Percentiles rank a stretch among this genome's conserved stretches.
phyloP scores from a whole-genome alignment of 305 asterid species.

The Fraxinus albicans region DNA sequence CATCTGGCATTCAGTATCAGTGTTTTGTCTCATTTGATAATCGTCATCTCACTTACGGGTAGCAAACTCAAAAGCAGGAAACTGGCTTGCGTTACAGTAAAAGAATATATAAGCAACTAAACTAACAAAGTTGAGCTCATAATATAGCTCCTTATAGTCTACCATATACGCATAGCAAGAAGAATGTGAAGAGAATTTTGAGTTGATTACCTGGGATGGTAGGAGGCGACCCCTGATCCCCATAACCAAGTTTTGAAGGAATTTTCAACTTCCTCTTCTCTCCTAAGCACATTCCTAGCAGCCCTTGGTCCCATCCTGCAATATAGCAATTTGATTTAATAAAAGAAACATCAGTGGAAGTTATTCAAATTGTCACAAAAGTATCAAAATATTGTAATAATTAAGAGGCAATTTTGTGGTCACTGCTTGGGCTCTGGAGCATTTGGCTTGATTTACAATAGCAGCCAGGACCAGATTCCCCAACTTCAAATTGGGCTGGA shows the following conservation, averaged over 20 bases:
- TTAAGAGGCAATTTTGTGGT: neutral
- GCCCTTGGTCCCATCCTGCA: constrained; percentile 99
- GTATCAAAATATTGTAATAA: neutral
- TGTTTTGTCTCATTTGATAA: neutral
- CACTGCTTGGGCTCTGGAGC: neutral
- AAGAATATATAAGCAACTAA: neutral
- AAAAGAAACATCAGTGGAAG: neutral
- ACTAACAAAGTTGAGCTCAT: neutral
- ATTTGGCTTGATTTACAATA: neutral
- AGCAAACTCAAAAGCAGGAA: neutral
- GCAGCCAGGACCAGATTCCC: neutral
- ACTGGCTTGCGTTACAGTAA: neutral
- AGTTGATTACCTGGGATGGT: constrained; percentile 77
- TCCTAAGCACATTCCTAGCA: constrained; percentile 88
- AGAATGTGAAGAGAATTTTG: neutral
- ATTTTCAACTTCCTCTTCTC: constrained; percentile 92
- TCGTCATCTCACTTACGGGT: neutral
- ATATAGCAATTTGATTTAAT: constrained; percentile 23
- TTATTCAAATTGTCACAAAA: neutral
- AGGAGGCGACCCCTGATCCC: constrained; percentile 94
- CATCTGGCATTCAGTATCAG: neutral
- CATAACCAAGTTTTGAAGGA: constrained; percentile 94
- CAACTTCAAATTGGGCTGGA: neutral
- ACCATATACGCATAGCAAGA: neutral
- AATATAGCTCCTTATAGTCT: neutral